Evolutionary conservation across 1,284 basidiomycete genomes (phyloP).

Genomic region (Malassezia arunalokei): DNA sequence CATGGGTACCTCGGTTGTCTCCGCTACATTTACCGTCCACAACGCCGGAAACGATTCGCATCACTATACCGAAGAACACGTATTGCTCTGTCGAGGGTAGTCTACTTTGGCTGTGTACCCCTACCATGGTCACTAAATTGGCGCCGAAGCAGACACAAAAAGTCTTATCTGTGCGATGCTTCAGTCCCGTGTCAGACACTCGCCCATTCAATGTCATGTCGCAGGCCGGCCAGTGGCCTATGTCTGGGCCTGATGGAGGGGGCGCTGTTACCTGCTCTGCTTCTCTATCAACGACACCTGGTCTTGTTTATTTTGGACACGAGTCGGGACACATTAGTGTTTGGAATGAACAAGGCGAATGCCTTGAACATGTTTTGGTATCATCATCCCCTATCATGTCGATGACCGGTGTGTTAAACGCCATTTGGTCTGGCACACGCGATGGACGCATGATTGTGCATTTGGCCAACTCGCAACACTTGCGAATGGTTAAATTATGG

Average conservation of each 20-base stretch:
- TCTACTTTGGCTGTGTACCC: conserved; percentile 34
- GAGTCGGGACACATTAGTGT: conserved; percentile 61
- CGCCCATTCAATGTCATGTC: conserved; percentile 40
- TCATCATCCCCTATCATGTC: conserved; percentile 27
- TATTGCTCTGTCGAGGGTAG: conserved; percentile 25
- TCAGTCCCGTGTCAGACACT: conserved; percentile 37
- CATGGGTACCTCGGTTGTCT: conserved; percentile 26
- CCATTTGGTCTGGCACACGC: conserved; percentile 70
- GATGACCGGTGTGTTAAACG: conserved; percentile 30
- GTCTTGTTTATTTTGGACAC: conserved; percentile 72
- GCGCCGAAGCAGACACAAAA: conserved; percentile 8
- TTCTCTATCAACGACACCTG: conserved; percentile 59
- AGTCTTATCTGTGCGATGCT: conserved; percentile 26
- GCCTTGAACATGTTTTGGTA: conserved; percentile 22
- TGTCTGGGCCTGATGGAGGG: conserved; percentile 54
- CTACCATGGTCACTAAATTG: conserved; percentile 11
- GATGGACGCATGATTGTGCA: conserved; percentile 74
- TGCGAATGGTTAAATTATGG: conserved; percentile 82
- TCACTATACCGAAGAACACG: conserved; percentile 32
- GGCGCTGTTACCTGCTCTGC: conserved; percentile 73
- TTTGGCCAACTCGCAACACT: conserved; percentile 54
- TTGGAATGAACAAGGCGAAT: conserved; percentile 27
- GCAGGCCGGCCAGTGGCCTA: conserved; percentile 22
- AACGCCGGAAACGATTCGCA: conserved; percentile 35
- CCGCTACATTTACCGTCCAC: conserved; percentile 21